Evolutionary conservation across 495 filamentous ascomycete species (phyloP).

Genomic region (Margaritispora aquatica): DNA sequence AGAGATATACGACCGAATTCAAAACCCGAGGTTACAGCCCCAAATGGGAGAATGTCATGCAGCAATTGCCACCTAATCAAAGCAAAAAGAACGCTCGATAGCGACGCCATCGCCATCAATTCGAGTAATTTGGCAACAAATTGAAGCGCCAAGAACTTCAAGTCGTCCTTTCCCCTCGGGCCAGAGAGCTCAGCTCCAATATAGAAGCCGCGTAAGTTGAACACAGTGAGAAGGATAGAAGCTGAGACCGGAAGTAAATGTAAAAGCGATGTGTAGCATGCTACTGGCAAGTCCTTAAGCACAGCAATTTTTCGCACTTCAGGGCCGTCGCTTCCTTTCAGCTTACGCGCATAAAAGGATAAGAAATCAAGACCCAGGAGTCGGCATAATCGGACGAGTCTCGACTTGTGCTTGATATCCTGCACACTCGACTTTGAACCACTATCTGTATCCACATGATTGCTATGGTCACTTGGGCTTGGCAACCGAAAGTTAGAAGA

Average conservation of each 20-base stretch:
- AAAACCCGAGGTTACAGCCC: constrained; percentile 12
- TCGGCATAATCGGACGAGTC: not conserved
- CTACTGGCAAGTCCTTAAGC: not conserved
- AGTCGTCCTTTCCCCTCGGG: constrained; percentile 4
- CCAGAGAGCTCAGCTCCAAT: constrained; percentile 10
- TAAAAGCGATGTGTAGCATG: constrained; percentile 2
- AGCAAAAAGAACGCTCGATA: constrained; percentile 10
- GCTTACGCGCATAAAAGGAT: not conserved
- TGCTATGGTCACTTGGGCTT: not conserved
- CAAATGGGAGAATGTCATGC: not conserved
- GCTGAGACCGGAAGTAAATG: constrained; percentile 8
- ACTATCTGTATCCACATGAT: not conserved
- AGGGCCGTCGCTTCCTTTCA: not conserved
- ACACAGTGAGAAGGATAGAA: constrained; percentile 1
- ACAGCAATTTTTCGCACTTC: constrained; percentile 7
- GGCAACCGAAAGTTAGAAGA: no score
- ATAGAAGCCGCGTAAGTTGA: constrained; percentile 11
- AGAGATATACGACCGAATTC: constrained; percentile 8
- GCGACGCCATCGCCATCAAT: constrained; percentile 8
- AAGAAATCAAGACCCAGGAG: not conserved
- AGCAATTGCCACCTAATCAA: constrained; percentile 2
- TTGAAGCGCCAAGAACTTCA: constrained; percentile 11
- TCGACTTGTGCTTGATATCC: not conserved
- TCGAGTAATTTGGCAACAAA: constrained; percentile 13
- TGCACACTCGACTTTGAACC: not conserved